Evolutionary conservation across 495 filamentous ascomycete genomes (phyloP), one percentile per base, ranked within the genome.

Genomic region (Evernia prunastri): DNA sequence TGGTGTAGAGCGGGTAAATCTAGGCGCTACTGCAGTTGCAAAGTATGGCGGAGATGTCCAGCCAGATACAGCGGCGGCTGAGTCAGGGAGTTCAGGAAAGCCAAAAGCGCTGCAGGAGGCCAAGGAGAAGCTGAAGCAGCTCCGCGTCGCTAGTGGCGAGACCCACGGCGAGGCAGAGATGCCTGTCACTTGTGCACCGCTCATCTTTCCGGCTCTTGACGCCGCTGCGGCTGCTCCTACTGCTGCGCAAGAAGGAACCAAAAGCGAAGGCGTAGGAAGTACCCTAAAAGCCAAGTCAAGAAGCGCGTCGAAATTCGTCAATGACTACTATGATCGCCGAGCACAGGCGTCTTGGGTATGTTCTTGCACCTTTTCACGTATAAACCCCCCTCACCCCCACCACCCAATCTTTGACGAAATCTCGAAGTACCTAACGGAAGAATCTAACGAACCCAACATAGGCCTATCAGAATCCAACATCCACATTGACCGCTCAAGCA

Each of bases 261-360:
- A 56, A 12, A 10, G 31, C 20, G 25, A 56, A 8, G 31, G 23
- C 10, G 20, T 35, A 25, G 5, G 25, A 7, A 35, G 20, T 17
- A 56, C 7, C 51, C 27, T 56, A 2, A 27, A 15, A 11, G 51
- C 51, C n/a, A 69, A 74, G 59, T 54, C 76, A 47, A 76, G 73
- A 64, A 72, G 73, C 47, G 72, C 71, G 35, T 67, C 72, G 51
- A 72, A 75, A 18, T 84, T 85, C 64, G 73, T 84, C 0, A 74
- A 61, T 10, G 74, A 79, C 42, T 87, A 86, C 58, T 71, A 76
- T 45, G 84, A 86, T 66, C 71, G 76, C 43, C 66, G 81, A 43
- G 76, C 78, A 8, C 80, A 79, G 56, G 80, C 79, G 0, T 66
- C 76, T 60, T 85, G 80, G 29, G 40, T 61, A 61, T 23, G 61